phyloP scores from a whole-genome alignment of 2,329 filamentous ascomycete species.

The Neonectria neomacrospora region DNA sequence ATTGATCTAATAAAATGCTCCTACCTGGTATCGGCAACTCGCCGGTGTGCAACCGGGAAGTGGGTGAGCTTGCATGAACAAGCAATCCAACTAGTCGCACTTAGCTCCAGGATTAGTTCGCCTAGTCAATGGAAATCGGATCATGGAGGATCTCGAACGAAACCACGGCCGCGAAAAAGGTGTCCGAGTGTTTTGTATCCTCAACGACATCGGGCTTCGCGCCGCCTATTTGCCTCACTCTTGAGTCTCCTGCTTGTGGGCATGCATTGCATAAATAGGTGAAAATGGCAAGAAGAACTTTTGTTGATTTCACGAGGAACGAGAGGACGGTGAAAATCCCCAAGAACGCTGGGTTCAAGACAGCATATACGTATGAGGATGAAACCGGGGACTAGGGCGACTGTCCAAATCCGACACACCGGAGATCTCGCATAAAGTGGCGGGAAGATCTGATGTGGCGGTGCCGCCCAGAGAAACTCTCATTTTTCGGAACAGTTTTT shows the following conservation, averaged over 20 bases:
- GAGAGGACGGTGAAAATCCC: background rate
- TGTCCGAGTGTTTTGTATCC: background rate
- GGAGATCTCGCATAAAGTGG: constrained; percentile 36
- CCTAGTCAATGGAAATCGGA: constrained; percentile 3
- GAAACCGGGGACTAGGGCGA: constrained; percentile 1
- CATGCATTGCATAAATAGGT: background rate
- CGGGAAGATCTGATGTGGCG: constrained; percentile 40
- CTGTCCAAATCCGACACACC: constrained; percentile 29
- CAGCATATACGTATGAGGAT: constrained; percentile 1
- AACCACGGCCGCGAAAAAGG: background rate
- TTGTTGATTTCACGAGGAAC: background rate
- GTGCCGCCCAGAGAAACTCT: constrained; percentile 30
- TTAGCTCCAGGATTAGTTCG: background rate
- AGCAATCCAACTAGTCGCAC: background rate
- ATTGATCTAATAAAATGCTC: background rate
- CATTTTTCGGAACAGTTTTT: constrained; percentile 20
- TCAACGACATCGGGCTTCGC: background rate
- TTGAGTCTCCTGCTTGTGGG: background rate
- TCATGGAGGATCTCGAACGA: constrained; percentile 16
- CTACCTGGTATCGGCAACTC: background rate
- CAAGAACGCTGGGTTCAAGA: background rate
- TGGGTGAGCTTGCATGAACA: constrained; percentile 5
- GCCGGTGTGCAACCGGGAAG: constrained; percentile 8
- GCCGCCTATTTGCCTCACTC: background rate
- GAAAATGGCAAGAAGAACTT: too few relatives aligned